Evolutionary conservation across 768 basidiomycete species (phyloP).

Genomic region (Leccinum pellstonianum): DNA sequence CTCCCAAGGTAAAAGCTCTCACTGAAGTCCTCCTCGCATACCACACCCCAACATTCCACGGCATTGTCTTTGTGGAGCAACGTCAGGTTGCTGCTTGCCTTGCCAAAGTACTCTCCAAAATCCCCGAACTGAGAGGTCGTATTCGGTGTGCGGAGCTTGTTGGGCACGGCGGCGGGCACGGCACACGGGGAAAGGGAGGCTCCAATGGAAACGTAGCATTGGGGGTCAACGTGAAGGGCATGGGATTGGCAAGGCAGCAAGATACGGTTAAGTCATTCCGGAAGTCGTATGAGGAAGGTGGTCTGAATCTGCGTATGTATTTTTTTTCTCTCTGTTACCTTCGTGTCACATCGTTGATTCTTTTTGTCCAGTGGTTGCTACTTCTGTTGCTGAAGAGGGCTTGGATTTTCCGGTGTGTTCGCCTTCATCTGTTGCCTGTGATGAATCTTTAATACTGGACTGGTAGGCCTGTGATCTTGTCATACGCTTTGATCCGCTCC

Average conservation of each 20-base stretch:
- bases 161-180: conserved; percentile 56
- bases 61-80: conserved; percentile 86
- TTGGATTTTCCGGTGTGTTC: conserved; percentile 77
- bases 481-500: conserved; percentile 78
- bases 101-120: conserved; percentile 57
- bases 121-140: conserved; percentile 55
- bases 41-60: conserved; percentile 60
- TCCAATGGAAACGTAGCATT: conserved; percentile 21
- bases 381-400: conserved; percentile 89
- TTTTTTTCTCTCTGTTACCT: neutral
- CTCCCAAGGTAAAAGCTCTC: conserved; percentile 68
- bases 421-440: neutral
- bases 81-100: conserved; percentile 75
- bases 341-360: neutral
- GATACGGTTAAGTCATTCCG: conserved; percentile 66
- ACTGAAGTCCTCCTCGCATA: conserved; percentile 58
- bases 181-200: conserved; percentile 22
- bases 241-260: conserved; percentile 52
- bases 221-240: conserved; percentile 44
- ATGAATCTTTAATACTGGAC: conserved; percentile 1
- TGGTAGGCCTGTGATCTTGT: conserved; percentile 83
- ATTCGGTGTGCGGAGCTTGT: conserved; percentile 66
- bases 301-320: conserved; percentile 65
- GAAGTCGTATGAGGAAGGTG: conserved; percentile 58
- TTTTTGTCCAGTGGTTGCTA: conserved; percentile 61